Base-by-base conservation (phyloP, 352 stramenopile genomes). In the Phytophthora nicotianae region DNA sequence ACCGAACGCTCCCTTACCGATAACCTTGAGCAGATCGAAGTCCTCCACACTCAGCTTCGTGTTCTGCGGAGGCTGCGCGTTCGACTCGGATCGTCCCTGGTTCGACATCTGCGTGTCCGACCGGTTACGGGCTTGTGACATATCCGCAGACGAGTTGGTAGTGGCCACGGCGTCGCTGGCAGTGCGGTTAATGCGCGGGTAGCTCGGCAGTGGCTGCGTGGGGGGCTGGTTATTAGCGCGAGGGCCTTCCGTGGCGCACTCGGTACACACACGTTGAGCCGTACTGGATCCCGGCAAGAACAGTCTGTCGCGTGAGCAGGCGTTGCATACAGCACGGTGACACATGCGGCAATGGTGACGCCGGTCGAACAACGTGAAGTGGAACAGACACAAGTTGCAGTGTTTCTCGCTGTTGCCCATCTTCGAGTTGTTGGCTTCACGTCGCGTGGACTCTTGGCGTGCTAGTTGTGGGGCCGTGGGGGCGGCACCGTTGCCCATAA, bases 21-120 rank as follows among this genome's bases (percentile, higher is more conserved):
- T 96, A 17, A 98, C 93, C 70, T 98, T 98, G 8, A 98, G 78
- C 62, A 98, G 64, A 55, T 98, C 89, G 63, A 98, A 98, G 72
- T 98, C 95, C 37, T 97, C 90, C 16, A 98, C 87, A 49, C 79
- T 88, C 20, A 95, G 72, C 63, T 94, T 94, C 1, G 62, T 71
- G 61, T 89, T 91, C 19, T 50, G 47, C 17, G 62, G 51, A 2
- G 51, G 37, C 26, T 65, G 60, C 1, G 62, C 59, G 14, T 72
- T 77, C 50, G 81, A 90, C 46, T 77, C 76, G 23, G 83, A 86
- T 48, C 81, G 73, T 20, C 75, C 65, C 41, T 79, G 72, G 50
- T 82, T 77, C 47, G 80, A 92, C 82, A 95, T 90, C 43, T 89
- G 80, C 60, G 84, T 93, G 65, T 90, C 84, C 16, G 78, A 87